phyloP scores from a whole-genome alignment of 2,329 filamentous ascomycete species.

The Dactylellina drechsleri region DNA sequence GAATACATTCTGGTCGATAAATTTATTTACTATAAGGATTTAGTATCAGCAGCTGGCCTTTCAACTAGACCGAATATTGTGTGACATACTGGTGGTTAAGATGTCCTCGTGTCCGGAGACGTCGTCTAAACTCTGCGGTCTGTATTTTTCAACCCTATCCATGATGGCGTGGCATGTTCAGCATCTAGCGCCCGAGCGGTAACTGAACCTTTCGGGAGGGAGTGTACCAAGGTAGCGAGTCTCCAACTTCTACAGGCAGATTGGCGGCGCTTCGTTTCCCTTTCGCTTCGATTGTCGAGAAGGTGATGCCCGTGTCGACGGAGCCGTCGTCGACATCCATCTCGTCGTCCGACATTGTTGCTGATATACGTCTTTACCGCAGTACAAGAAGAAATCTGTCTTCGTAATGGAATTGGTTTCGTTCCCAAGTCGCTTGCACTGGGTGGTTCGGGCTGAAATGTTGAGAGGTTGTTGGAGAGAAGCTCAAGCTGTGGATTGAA shows the following conservation, averaged over 20 bases:
- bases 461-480: no score
- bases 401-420: no score
- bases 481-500: no score
- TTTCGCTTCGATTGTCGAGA: conserved; percentile 78
- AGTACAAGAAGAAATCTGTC: no score
- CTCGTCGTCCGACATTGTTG: conserved; percentile 71
- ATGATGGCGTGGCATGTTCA: conserved; percentile 52
- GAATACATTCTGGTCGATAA: conserved; percentile 84
- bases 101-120: conserved; percentile 98
- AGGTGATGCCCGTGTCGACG: conserved; percentile 68
- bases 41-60: conserved; percentile 2
- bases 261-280: conserved; percentile 94
- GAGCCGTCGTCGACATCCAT: conserved; percentile 70
- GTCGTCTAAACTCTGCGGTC: conserved; percentile 85
- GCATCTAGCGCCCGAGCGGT: not conserved
- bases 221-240: conserved; percentile 85
- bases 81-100: conserved; percentile 74
- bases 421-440: no score
- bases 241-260: conserved; percentile 90
- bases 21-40: conserved; percentile 77
- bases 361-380: not conserved
- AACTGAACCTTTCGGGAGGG: conserved; percentile 51
- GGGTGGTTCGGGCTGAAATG: no score
- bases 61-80: not conserved
- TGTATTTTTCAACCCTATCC: conserved; percentile 92